A percentile compares a stretch with the other conserved stretches of the same genome.
phyloP scores from a whole-genome alignment of 805 yeast genomes.

The Myxozyma nipponensis region DNA sequence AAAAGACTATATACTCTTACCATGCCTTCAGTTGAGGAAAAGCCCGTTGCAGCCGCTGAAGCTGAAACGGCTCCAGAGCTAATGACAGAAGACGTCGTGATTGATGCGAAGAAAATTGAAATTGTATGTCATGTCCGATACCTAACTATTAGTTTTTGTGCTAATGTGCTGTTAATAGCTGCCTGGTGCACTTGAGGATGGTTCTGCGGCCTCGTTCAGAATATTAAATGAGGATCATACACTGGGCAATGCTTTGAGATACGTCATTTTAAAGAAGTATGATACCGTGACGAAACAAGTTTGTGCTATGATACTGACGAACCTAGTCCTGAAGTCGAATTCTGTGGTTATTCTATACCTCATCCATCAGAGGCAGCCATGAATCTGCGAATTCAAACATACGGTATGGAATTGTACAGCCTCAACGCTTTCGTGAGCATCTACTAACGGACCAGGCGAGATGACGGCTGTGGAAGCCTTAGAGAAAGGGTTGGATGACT shows the following conservation, averaged over 20 bases:
- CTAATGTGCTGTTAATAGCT: constrained; percentile 37
- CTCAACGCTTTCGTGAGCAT: not conserved
- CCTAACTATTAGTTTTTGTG: no score
- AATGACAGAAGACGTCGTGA: constrained; percentile 7
- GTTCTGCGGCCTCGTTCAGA: constrained; percentile 91
- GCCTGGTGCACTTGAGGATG: constrained; percentile 90
- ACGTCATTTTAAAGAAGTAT: constrained; percentile 85
- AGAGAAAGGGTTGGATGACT: constrained; percentile 83
- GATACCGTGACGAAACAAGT: not conserved
- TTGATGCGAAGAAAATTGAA: constrained; percentile 35
- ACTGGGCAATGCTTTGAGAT: constrained; percentile 87
- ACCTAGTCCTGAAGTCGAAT: constrained; percentile 80
- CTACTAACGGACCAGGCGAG: constrained; percentile 33
- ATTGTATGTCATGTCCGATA: constrained; percentile 27
- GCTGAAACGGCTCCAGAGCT: constrained; percentile 14
- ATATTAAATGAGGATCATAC: constrained; percentile 94
- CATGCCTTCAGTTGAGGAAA: not conserved
- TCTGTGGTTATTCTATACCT: constrained; percentile 97
- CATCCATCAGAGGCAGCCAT: constrained; percentile 92
- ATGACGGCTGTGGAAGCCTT: constrained; percentile 89
- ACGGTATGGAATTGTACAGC: constrained; percentile 46
- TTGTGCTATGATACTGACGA: not conserved
- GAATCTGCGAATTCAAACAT: constrained; percentile 91
- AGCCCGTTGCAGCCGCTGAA: constrained; percentile 1
- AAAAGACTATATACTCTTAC: no score